These are phyloP conservation scores for Cystobasidium ongulense DNA, from an alignment of 768 basidiomycete genomes.

Conservation along the genomic window DNA sequence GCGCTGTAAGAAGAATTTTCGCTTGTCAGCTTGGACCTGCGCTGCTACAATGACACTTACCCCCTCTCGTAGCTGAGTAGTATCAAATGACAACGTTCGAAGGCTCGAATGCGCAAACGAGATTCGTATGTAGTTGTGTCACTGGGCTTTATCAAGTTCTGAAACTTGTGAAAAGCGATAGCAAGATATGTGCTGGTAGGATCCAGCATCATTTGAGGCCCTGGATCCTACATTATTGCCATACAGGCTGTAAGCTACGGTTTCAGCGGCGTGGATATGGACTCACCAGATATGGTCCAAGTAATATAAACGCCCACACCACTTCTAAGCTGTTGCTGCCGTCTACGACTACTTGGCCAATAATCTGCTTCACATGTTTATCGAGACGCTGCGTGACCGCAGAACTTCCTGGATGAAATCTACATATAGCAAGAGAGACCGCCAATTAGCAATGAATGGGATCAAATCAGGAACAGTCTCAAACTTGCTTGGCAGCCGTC, in stretches of 20 bases:
- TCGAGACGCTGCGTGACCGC: background rate
- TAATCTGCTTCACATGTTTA: slow-evolving; percentile 1
- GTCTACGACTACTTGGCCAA: background rate
- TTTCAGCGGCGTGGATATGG: too few species aligned
- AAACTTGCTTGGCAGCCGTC: background rate
- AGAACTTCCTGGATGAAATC: background rate
- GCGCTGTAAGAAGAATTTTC: background rate
- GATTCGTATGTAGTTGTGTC: background rate
- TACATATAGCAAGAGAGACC: too few species aligned
- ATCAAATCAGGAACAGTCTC: background rate
- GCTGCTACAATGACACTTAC: background rate
- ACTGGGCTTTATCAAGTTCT: background rate
- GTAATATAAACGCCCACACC: background rate
- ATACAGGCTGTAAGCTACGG: too few species aligned
- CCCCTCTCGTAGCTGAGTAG: slow-evolving; percentile 1
- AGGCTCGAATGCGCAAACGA: background rate
- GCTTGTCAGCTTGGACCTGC: too few species aligned
- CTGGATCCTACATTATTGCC: background rate
- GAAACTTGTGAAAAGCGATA: background rate
- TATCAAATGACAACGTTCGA: background rate
- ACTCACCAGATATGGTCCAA: background rate
- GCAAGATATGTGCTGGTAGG: background rate
- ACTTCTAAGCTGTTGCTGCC: background rate
- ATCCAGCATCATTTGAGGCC: background rate
- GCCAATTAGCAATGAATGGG: too few species aligned